Base-by-base conservation (phyloP, 2,329 filamentous ascomycete species). In the Proliferodiscus dingleyae region DNA sequence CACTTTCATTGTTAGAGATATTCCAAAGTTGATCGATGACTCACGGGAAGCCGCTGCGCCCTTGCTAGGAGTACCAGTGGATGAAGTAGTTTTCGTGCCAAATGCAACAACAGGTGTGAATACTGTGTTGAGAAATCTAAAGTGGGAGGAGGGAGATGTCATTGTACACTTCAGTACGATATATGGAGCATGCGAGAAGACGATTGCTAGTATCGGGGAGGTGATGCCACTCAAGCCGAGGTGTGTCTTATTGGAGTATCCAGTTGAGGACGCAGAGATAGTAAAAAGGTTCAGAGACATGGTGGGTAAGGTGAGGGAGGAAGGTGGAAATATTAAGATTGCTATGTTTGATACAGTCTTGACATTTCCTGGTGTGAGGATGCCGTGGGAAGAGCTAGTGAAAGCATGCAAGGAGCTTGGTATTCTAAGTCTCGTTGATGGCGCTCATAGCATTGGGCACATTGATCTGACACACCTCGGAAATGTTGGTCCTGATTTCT, bases 271-370 rank as follows among this genome's bases (percentile, higher is more conserved):
- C 60, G 75, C 75, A 1, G 80, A 79, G 34, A 71, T 95, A 2
- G 64, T 89, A 3, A 53, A 65, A 2, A 68, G 66, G 2, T 87
- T 95, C 60, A 68, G 71, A 10, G 66, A 70, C 0, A 74, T 76
- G 0, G 75, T 93, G 2, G 58, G 65, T 1, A 58, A 67, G 4
- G 69, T 81, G 24, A 66, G 72, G 21, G 58, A 56, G 0, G 70
- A 68, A 0, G 86, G 86, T 0, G 77, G 81, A 46, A 78, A 73
- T 6, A 78, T 85, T 0, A 78, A 74, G n/a, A 57, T 90, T 7
- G 85, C 82, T n/a, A 62, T 91, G 23, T 91, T 90, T 57, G 90
- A 96, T 65, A 83, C 84, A 0, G 81, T 95, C 5, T 81, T 85
- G 7, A 89, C 85, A 15, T 72, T 85, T 29, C 90, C 90, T 0